A percentile compares a stretch with the other conserved stretches of the same genome.
phyloP scores from a whole-genome alignment of 2,329 filamentous ascomycete species.

The Clarireedia sp. region DNA sequence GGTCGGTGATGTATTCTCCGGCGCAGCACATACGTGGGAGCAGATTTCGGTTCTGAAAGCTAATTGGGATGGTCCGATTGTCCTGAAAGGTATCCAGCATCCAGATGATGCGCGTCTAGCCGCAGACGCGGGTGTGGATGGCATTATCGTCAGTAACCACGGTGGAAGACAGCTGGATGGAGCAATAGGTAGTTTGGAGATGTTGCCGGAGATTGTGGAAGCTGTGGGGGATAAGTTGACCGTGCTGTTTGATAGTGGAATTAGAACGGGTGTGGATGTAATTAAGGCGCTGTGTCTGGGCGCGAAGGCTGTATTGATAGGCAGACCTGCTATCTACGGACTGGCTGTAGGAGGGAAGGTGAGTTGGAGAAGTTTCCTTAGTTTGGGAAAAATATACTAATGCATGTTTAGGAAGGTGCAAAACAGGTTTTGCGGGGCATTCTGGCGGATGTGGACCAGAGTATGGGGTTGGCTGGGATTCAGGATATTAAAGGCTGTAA shows the following conservation, averaged over 20 bases:
- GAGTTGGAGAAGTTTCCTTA: no score
- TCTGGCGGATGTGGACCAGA: slow-evolving; percentile 46
- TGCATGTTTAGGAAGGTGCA: slow-evolving; percentile 37
- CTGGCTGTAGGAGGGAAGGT: slow-evolving; percentile 42
- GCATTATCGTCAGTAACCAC: slow-evolving; percentile 51
- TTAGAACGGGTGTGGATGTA: slow-evolving; percentile 47
- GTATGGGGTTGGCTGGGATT: slow-evolving; percentile 47
- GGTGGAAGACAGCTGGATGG: slow-evolving; percentile 50
- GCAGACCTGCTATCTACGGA: slow-evolving; percentile 50
- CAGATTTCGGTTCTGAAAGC: slow-evolving; percentile 50
- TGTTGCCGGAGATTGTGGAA: slow-evolving; percentile 53
- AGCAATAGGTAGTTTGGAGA: slow-evolving; percentile 44
- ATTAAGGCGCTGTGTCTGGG: slow-evolving; percentile 49
- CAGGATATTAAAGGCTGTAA: slow-evolving; percentile 21
- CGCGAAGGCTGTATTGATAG: slow-evolving; percentile 49
- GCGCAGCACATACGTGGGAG: slow-evolving; percentile 50
- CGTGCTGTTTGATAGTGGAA: slow-evolving; percentile 53
- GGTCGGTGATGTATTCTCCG: slow-evolving; percentile 44
- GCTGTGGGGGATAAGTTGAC: slow-evolving; percentile 52
- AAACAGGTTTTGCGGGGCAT: slow-evolving; percentile 42
- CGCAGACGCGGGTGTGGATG: slow-evolving; percentile 37
- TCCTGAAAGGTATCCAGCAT: slow-evolving; percentile 50
- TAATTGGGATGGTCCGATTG: slow-evolving; percentile 56
- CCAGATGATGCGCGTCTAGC: slow-evolving; percentile 42
- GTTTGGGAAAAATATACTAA: background rate